These are phyloP conservation scores for Penicillium waksmanii DNA, from an alignment of 495 filamentous ascomycete species.

Conservation along the genomic window DNA sequence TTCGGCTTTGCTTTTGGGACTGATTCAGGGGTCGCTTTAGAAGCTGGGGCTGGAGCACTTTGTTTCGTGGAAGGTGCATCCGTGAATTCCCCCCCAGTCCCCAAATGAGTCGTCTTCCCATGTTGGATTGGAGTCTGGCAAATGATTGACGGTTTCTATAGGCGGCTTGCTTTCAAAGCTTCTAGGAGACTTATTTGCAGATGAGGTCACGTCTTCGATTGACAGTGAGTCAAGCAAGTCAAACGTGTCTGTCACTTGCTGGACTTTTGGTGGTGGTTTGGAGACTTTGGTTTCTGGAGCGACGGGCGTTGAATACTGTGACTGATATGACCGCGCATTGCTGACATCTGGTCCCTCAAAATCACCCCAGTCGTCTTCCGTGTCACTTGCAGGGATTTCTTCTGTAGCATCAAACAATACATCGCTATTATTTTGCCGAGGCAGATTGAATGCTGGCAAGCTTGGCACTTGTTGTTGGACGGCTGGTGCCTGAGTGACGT, in stretches of 20 bases:
- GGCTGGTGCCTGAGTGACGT: conserved; percentile 8
- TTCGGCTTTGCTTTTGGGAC: conserved; percentile 3
- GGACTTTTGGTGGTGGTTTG: not conserved
- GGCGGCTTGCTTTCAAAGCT: conserved; percentile 7
- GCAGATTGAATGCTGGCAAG: conserved; percentile 25
- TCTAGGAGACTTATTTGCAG: not conserved
- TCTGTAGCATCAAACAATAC: conserved; percentile 51
- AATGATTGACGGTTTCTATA: conserved; percentile 1
- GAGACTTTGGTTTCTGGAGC: conserved; percentile 6
- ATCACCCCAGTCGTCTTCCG: conserved; percentile 76
- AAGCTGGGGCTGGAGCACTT: not conserved
- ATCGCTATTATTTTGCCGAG: conserved; percentile 33
- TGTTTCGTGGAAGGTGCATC: conserved; percentile 30
- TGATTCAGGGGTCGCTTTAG: not conserved
- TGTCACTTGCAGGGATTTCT: conserved; percentile 40
- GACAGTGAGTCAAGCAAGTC: conserved; percentile 34
- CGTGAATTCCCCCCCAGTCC: conserved; percentile 27
- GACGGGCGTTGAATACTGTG: conserved; percentile 9
- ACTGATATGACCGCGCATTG: conserved; percentile 60
- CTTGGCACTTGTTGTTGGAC: conserved; percentile 12
- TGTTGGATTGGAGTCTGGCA: conserved; percentile 10
- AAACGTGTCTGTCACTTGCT: conserved; percentile 6
- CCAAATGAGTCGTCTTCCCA: conserved; percentile 28
- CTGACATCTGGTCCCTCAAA: conserved; percentile 61
- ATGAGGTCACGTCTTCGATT: conserved; percentile 23